Evolutionary conservation across 805 yeast species (phyloP), one percentile per base, ranked within the genome.

Genomic region (Candida railenensis): DNA sequence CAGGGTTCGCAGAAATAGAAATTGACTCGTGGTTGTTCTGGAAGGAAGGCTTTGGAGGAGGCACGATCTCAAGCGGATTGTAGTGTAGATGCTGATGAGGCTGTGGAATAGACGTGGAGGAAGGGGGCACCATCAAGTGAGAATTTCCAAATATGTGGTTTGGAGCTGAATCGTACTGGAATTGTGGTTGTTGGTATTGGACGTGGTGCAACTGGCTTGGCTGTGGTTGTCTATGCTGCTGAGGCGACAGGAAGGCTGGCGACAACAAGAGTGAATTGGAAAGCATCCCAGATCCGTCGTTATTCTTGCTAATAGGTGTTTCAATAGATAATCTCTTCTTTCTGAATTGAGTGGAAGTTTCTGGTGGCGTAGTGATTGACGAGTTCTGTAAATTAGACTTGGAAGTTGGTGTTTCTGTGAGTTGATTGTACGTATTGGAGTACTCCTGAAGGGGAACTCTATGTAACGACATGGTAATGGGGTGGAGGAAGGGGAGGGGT

Each of bases 171-270:
- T 47, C 11, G 34, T 39, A 37, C 28, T 9, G 44, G 34, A 32
- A 19, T 32, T 34, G 44, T 18, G 45, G 36, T 25, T 42, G 42
- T 16, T 21, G 32, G 40, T 45, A n/a, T 25, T 34, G 37, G 16
- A 19, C 22, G 22, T 22, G 32, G 18, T 34, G 25, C 18, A 40
- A 46, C 32, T 22, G 46, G 36, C 14, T 45, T 34, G 38, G 45
- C 34, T 38, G 47, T 22, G 21, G 43, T 19, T 36, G 20, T 19
- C 34, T 30, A 20, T 51, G 56, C 40, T 55, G 63, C 40, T 72
- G 78, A 4, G 83, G 84, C 12, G 82, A 77, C 7, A 82, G 77
- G 50, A 63, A 63, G 2, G 74, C 74, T 1, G 77, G 77, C 11
- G 74, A 68, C 39, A 71, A 55, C 9, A 67, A 46, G 11, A 48